Base-by-base conservation (phyloP, 352 stramenopile genomes). In the Phytophthora sp. region DNA sequence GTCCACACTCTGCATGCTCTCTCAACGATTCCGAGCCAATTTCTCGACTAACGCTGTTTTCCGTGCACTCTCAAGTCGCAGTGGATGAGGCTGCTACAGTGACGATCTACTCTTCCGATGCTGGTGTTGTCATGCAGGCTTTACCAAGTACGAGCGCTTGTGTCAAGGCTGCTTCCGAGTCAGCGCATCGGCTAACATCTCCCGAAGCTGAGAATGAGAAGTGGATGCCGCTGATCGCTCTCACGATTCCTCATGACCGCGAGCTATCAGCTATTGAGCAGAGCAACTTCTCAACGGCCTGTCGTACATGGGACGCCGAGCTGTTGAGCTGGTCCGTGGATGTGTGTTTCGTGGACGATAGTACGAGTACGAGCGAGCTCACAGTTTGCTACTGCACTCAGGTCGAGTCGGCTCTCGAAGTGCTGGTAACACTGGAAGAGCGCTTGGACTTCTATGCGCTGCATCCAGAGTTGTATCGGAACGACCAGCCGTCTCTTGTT, bases 341-440 rank as follows among this genome's bases (percentile, higher is more conserved):
- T 4, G 62, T 88, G 4, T 94, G 85, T 53, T 86, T 84, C 46
- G 90, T 91, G 16, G 83, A 91, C 41, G 67, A 73, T 3, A 57
- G 62, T 3, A 42, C 52, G 16, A 92, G 83, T 23, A 78, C 81
- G 0, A 41, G 57, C 1, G 59, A 67, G 0, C 12, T 61, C 0
- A 94, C 85, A 0, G 76, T 88, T 9, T 94, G 85, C 24, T 88
- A 82, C 38, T 94, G 85, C 56, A 82, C 52, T 4, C 50, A 83
- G n/a, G 50, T 94, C 13, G 81, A 94, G 21, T 75, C 46, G 0
- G 59, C 77, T 18, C 71, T 94, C 11, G 80, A 94, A 41, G 76
- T 94, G 23, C 49, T 91, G 8, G 71, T 92, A 4, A 85, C 82
- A 1, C 30, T 90, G 12, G 74, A 89, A 20, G 85, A 94, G 47